A percentile compares a stretch with the other conserved stretches of the same genome.
Evolutionary conservation across 2,329 filamentous ascomycete species (phyloP).

Genomic region (Fusarium robinianum): DNA sequence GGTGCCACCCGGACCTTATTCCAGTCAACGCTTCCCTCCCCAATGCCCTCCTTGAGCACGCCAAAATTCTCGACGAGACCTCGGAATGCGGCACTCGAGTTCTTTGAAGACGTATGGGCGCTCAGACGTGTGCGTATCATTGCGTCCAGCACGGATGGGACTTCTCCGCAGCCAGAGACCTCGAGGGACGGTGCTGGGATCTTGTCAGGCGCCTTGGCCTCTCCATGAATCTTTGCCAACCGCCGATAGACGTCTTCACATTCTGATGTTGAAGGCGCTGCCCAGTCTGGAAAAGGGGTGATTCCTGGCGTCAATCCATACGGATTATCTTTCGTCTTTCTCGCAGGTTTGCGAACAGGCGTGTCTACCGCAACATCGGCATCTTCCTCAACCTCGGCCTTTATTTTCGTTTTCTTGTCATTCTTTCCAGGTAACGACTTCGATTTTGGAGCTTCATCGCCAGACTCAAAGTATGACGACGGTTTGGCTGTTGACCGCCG

Average conservation of each 20-base stretch:
- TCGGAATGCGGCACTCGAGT: constrained; percentile 36
- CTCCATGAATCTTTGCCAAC: constrained; percentile 32
- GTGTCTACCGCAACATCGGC: constrained; percentile 5
- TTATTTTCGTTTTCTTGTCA: constrained; percentile 14
- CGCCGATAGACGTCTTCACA: constrained; percentile 32
- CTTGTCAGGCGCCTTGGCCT: constrained; percentile 32
- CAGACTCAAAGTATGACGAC: constrained; percentile 30
- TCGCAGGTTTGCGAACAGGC: constrained; percentile 22
- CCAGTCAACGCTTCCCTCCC: constrained; percentile 36
- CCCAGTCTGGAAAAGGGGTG: constrained; percentile 36
- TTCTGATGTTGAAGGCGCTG: constrained; percentile 25
- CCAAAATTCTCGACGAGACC: constrained; percentile 34
- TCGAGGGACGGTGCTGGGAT: constrained; percentile 37
- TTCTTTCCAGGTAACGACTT: neutral
- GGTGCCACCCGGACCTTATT: constrained; percentile 33
- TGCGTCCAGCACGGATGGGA: constrained; percentile 35
- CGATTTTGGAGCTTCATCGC: constrained; percentile 14
- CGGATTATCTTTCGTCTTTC: constrained; percentile 34
- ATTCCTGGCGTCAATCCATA: constrained; percentile 36
- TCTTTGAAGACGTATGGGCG: constrained; percentile 34
- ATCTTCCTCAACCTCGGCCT: constrained; percentile 19
- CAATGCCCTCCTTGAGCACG: constrained; percentile 30
- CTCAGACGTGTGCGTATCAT: constrained; percentile 35
- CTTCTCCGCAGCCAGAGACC: constrained; percentile 36
- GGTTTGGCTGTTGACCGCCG: constrained; percentile 15